These are phyloP conservation scores for Kuraishia molischiana DNA, from an alignment of 805 yeast genomes.

Conservation along the genomic window DNA sequence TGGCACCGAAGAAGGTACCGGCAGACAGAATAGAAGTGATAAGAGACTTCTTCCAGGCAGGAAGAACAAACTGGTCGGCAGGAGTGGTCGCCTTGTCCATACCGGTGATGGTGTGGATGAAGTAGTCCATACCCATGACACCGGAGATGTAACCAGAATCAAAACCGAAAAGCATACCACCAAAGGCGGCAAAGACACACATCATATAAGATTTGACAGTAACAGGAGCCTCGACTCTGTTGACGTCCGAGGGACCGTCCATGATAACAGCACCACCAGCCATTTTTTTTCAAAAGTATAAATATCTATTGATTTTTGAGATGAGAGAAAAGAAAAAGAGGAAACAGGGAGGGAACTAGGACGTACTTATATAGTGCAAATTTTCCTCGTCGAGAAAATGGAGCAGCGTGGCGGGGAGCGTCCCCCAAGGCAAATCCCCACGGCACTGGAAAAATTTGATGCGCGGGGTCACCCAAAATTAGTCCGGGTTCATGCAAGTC, in stretches of 20 bases:
- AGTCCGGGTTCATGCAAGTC: neutral
- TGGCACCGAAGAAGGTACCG: slow-evolving; percentile 65
- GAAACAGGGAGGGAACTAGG: neutral
- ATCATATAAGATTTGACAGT: slow-evolving; percentile 24
- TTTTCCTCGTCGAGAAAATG: too few relatives aligned
- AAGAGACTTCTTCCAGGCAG: slow-evolving; percentile 26
- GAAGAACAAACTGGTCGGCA: slow-evolving; percentile 11
- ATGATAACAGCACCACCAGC: slow-evolving; percentile 3
- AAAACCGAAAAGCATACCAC: slow-evolving; percentile 59
- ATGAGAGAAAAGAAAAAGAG: neutral
- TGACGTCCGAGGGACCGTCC: slow-evolving; percentile 10
- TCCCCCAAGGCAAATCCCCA: too few relatives aligned
- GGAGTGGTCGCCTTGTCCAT: slow-evolving; percentile 10
- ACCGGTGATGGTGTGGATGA: slow-evolving; percentile 18
- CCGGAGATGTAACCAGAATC: slow-evolving; percentile 64
- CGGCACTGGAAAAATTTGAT: too few relatives aligned
- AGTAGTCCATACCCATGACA: slow-evolving; percentile 52
- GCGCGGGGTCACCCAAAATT: neutral
- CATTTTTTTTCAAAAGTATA: neutral
- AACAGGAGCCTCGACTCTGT: slow-evolving; percentile 25
- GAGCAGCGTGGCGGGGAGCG: too few relatives aligned
- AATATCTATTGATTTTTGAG: neutral
- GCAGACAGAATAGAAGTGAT: slow-evolving; percentile 67
- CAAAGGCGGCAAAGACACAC: slow-evolving; percentile 56
- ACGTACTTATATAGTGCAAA: neutral